These are phyloP conservation scores for Lipomyces mesembrius DNA, from an alignment of 805 yeast genomes.

Conservation along the genomic window DNA sequence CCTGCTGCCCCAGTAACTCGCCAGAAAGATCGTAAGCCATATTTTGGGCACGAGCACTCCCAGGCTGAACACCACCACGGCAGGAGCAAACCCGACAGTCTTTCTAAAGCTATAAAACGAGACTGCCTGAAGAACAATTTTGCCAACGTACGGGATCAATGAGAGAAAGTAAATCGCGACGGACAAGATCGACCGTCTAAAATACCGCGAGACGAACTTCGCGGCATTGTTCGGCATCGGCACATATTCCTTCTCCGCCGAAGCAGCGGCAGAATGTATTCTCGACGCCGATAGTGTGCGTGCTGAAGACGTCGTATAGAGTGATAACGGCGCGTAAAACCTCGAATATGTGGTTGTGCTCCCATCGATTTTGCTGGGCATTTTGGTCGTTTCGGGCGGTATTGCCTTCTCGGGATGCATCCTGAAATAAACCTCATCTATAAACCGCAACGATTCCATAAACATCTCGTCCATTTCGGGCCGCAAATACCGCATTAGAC, in stretches of 20 bases:
- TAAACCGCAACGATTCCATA: conserved; percentile 48
- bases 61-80: conserved; percentile 48
- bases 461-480: conserved; percentile 52
- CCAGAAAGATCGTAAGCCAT: conserved; percentile 48
- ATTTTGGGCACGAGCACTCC: conserved; percentile 48
- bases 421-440: conserved; percentile 48
- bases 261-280: background rate
- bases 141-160: conserved; percentile 52
- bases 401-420: conserved; percentile 49
- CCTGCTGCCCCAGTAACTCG: conserved; percentile 55
- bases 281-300: background rate
- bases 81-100: conserved; percentile 54
- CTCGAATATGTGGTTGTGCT: conserved; percentile 12
- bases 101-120: conserved; percentile 53
- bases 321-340: conserved; percentile 30
- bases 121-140: conserved; percentile 50
- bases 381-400: background rate
- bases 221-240: conserved; percentile 22
- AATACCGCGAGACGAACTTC: conserved; percentile 43
- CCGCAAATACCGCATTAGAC: conserved; percentile 47
- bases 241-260: background rate
- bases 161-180: conserved; percentile 47
- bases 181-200: conserved; percentile 43
- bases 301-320: conserved; percentile 18
- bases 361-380: background rate